These are phyloP conservation scores for Ophiostoma perfectum DNA, from an alignment of 2,329 filamentous ascomycete genomes.

Conservation along the genomic window DNA sequence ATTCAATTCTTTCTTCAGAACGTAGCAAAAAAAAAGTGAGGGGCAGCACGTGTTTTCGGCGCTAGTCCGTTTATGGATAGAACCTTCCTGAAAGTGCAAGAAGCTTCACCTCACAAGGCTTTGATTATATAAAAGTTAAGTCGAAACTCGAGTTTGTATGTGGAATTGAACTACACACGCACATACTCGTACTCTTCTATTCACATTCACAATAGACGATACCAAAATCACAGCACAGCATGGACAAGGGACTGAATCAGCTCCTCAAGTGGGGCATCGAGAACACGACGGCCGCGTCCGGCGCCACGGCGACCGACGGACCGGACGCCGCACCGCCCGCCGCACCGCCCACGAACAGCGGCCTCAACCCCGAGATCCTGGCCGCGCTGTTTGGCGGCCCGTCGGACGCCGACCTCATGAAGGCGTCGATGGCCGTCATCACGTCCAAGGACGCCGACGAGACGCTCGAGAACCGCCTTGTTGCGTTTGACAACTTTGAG, in stretches of 20 bases:
- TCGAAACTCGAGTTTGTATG: background rate
- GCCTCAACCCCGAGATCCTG: constrained; percentile 65
- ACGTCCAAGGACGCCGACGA: constrained; percentile 41
- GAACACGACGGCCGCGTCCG: constrained; percentile 24
- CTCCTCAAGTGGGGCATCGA: constrained; percentile 39
- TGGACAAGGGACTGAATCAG: constrained; percentile 35
- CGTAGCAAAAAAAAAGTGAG: background rate
- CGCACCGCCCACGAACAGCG: constrained; percentile 29
- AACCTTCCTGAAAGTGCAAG: constrained; percentile 34
- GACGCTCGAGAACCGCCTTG: constrained; percentile 67
- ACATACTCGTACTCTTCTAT: constrained; percentile 3
- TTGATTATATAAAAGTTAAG: background rate
- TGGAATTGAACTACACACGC: background rate
- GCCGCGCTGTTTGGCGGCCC: constrained; percentile 74
- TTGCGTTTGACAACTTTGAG: constrained; percentile 92
- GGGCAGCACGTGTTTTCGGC: constrained; percentile 15
- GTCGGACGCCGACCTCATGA: constrained; percentile 89
- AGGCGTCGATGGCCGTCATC: constrained; percentile 72
- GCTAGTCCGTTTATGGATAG: constrained; percentile 32
- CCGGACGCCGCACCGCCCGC: constrained; percentile 28
- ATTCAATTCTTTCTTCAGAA: background rate
- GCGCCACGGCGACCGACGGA: constrained; percentile 15
- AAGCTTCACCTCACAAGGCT: constrained; percentile 22
- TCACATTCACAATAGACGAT: background rate
- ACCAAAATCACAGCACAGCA: constrained; percentile 22